These are phyloP conservation scores for Xylaria nigripes DNA, from an alignment of 495 filamentous ascomycete species.

Conservation along the genomic window DNA sequence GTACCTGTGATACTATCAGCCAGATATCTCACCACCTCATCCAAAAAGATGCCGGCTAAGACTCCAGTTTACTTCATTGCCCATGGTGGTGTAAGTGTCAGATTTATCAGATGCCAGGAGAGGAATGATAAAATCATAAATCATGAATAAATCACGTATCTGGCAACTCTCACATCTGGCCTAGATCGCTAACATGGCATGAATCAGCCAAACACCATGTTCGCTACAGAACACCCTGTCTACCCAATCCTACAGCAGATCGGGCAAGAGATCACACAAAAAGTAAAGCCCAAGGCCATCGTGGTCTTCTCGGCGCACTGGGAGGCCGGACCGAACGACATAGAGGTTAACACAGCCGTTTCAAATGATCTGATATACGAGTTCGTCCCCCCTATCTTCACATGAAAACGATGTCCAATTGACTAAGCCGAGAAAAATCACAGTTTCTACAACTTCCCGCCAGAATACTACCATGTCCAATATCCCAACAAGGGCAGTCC, in stretches of 20 bases:
- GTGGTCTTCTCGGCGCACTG: conserved; percentile 88
- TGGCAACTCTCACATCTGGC: no score
- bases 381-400: conserved; percentile 30
- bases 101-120: neutral
- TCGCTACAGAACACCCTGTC: conserved; percentile 62
- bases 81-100: conserved; percentile 62
- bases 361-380: conserved; percentile 74
- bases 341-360: conserved; percentile 67
- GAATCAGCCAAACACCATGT: conserved; percentile 65
- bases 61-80: conserved; percentile 71
- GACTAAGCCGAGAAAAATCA: neutral
- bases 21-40: neutral
- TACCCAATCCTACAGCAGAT: conserved; percentile 60
- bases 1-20: conserved; percentile 7
- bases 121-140: neutral
- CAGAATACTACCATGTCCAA: conserved; percentile 50
- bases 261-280: conserved; percentile 70
- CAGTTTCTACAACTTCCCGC: conserved; percentile 73
- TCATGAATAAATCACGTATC: no score
- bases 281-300: conserved; percentile 70
- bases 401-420: neutral
- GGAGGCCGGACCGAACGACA: conserved; percentile 51
- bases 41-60: conserved; percentile 22
- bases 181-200: conserved; percentile 3
- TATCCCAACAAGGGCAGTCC: conserved; percentile 63